Conservation (phyloP, 2,329 filamentous ascomycete genomes). For the Coleophoma cylindrospora region DNA sequence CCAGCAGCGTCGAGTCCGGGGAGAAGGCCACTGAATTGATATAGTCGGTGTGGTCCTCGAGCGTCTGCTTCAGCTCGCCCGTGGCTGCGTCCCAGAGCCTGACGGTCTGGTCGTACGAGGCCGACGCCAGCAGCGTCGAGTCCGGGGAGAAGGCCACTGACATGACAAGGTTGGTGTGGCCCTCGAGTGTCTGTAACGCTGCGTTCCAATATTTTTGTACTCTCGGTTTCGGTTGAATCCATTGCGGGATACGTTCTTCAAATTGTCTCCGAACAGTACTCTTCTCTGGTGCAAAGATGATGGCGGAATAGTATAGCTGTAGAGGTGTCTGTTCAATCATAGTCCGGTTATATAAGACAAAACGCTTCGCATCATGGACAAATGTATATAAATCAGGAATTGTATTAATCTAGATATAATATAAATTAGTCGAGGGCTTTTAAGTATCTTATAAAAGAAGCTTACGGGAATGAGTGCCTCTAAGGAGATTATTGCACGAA, state of each 20-base stretch:
- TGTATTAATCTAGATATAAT: background rate
- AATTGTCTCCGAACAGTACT: conserved; percentile 18
- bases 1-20: too few relatives aligned
- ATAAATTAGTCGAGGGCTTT: background rate
- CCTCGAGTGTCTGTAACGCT: background rate
- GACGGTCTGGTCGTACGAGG: background rate
- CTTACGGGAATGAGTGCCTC: background rate
- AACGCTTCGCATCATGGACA: conserved; percentile 1
- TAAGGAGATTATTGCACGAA: background rate
- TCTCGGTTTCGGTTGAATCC: conserved; percentile 3
- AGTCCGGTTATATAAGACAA: background rate
- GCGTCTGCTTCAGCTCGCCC: too few relatives aligned
- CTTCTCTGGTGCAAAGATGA: conserved; percentile 23
- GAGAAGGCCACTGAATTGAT: too few relatives aligned
- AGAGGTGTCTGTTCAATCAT: conserved; percentile 21
- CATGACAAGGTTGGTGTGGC: background rate
- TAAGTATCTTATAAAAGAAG: background rate
- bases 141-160: background rate
- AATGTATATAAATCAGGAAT: background rate
- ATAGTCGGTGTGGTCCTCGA: too few relatives aligned
- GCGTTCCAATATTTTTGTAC: conserved; percentile 2
- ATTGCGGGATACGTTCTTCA: background rate
- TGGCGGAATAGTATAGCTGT: conserved; percentile 27
- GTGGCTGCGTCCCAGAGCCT: background rate
- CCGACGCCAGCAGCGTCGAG: background rate